Percentiles rank a stretch among this genome's conserved stretches.
Conservation (phyloP, 2,329 filamentous ascomycete species). For the Paracorniculantispora psalliotae region DNA sequence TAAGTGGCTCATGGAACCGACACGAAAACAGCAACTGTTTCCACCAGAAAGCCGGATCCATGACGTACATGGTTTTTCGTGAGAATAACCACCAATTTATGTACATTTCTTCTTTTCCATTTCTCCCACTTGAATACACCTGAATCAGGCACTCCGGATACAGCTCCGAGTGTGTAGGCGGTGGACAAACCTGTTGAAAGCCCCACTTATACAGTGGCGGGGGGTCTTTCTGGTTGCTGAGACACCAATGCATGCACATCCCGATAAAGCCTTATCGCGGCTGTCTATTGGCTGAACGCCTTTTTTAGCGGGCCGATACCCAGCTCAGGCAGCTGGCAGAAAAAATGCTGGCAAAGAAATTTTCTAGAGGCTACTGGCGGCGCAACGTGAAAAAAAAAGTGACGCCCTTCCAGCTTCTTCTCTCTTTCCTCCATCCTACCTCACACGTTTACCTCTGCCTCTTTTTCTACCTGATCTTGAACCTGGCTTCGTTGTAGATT, state of each 20-base stretch:
- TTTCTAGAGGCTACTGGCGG: constrained; percentile 3
- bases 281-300: background rate
- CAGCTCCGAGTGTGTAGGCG: background rate
- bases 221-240: constrained; percentile 13
- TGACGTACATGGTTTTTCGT: background rate
- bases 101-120: background rate
- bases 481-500: constrained; percentile 3
- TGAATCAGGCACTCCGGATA: no score
- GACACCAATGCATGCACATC: background rate
- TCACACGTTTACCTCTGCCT: background rate
- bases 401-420: constrained; percentile 4
- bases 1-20: background rate
- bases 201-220: background rate
- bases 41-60: background rate
- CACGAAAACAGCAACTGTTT: no score
- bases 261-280: constrained; percentile 12
- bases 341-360: constrained; percentile 12
- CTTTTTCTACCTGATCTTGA: background rate
- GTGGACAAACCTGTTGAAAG: background rate
- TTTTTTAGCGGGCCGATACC: background rate
- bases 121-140: no score
- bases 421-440: constrained; percentile 8
- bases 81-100: no score
- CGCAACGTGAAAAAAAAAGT: constrained; percentile 9
- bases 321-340: constrained; percentile 1